Evolutionary conservation across 2,329 filamentous ascomycete genomes (phyloP).

Genomic region (Furcasterigmium furcatum): DNA sequence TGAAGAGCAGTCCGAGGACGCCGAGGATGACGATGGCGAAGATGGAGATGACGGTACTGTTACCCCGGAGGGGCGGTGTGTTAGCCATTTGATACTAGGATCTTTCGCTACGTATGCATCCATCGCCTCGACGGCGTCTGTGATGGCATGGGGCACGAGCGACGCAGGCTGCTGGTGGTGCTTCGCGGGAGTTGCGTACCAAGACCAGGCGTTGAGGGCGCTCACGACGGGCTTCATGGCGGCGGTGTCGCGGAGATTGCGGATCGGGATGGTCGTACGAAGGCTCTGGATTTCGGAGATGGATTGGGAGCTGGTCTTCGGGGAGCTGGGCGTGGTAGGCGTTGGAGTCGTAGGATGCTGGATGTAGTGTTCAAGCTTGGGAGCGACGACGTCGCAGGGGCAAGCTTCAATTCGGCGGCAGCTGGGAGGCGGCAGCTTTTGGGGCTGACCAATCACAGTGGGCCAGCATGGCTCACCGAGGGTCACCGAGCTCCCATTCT

Average conservation of each 20-base stretch:
- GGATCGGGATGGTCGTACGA: too few species aligned
- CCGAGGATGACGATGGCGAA: slow-evolving; percentile 65
- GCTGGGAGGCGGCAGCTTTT: too few species aligned
- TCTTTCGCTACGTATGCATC: too few species aligned
- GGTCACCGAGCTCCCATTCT: too few species aligned
- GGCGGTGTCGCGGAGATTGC: slow-evolving; percentile 19
- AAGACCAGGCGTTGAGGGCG: slow-evolving; percentile 91
- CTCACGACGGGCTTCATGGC: slow-evolving; percentile 94
- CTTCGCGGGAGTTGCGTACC: slow-evolving; percentile 52
- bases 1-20: slow-evolving; percentile 68
- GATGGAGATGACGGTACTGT: slow-evolving; percentile 69
- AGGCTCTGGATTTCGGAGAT: not conserved
- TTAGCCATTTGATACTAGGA: slow-evolving; percentile 3
- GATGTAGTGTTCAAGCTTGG: too few species aligned
- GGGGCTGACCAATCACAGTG: too few species aligned
- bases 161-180: too few species aligned
- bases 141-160: too few species aligned
- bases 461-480: too few species aligned
- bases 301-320: not conserved
- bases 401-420: too few species aligned
- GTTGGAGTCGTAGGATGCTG: not conserved
- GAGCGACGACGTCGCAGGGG: too few species aligned
- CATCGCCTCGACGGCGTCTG: too few species aligned
- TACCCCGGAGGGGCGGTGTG: not conserved
- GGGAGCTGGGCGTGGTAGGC: not conserved